Base-by-base conservation (phyloP, 345 rosid genomes). In the Lepidium aucheri region DNA sequence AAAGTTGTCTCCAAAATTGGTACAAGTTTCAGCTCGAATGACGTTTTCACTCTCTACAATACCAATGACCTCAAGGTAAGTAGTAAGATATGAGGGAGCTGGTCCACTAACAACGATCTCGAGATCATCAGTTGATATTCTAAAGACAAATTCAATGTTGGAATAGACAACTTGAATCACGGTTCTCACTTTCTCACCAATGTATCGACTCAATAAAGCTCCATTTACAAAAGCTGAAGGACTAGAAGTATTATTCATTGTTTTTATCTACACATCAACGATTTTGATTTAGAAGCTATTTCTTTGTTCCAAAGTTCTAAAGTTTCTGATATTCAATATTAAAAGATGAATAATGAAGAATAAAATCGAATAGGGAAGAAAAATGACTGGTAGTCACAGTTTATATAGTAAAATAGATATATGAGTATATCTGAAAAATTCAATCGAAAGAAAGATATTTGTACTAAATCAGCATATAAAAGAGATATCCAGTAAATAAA, bases 191-290 rank as follows among this genome's bases (percentile, higher is more conserved):
- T 83, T n/a, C n/a, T n/a, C n/a, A n/a, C n/a, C n/a, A n/a, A n/a
- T 69, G 60, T 76, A 81, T 70, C 84, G 70, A 3, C 80, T n/a
- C n/a, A n/a, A 47, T 26, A 83, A 66, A 40, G 67, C 84, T 15
- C 89, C 98, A 52, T 92, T 92, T 26, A 92, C 98, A 70, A 92
- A 82, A 62, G 79, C 95, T 30, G 93, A 86, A 68, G 98, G 96
- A 62, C 74, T 84, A 17, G 91, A 87, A 0, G 89, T 81, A 72
- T 92, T 81, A 72, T 92, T 96, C 95, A 92, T 92, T 28, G 16
- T 6, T 12, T 5, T 8, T 2, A 67, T 65, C 71, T 62, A 16
- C 17, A 24, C 13, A 0, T 41, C 63, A 68, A 36, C 9, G 7
- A 18, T 17, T 17, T 8, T 43, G 22, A 43, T 7, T 45, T n/a